Percentiles rank a stretch among this genome's conserved stretches.
These are phyloP conservation scores for Penicillium parvum DNA, from an alignment of 495 filamentous ascomycete species.

Conservation along the genomic window DNA sequence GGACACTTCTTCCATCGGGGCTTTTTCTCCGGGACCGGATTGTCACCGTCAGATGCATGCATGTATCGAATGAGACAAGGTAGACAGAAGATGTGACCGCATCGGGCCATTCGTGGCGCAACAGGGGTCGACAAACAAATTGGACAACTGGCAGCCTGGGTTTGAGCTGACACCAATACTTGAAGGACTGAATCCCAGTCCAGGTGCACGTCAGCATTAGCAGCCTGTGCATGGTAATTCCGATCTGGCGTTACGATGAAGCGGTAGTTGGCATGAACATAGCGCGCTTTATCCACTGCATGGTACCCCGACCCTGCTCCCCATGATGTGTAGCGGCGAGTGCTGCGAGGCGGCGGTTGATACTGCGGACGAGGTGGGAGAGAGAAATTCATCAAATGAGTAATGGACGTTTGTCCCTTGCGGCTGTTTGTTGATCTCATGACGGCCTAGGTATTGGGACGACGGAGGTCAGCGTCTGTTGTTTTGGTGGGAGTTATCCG, in stretches of 20 bases:
- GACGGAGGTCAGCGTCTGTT: constrained; percentile 18
- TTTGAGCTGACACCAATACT: constrained; percentile 83
- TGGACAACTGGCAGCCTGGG: constrained; percentile 82
- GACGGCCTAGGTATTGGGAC: constrained; percentile 49
- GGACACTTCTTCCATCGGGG: constrained; percentile 92
- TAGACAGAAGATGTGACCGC: constrained; percentile 95
- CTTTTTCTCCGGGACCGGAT: constrained; percentile 59
- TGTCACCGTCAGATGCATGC: constrained; percentile 67
- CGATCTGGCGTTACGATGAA: constrained; percentile 86
- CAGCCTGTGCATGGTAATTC: constrained; percentile 72
- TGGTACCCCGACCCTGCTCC: constrained; percentile 89
- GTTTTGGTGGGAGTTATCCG: not conserved
- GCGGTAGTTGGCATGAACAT: constrained; percentile 95
- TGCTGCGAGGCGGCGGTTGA: constrained; percentile 52
- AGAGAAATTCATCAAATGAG: constrained; percentile 90
- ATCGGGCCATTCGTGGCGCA: constrained; percentile 94
- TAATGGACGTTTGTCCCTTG: constrained; percentile 93
- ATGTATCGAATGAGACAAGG: constrained; percentile 94
- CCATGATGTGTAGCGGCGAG: constrained; percentile 69
- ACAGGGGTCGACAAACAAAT: constrained; percentile 90
- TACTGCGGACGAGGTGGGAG: constrained; percentile 72
- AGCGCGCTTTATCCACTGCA: constrained; percentile 86
- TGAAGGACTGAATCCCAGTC: constrained; percentile 91
- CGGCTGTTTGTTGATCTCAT: constrained; percentile 81
- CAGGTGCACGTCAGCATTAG: constrained; percentile 83